A percentile compares a stretch with the other conserved stretches of the same genome.
Conservation (phyloP, 495 filamentous ascomycete species). For the Apiosordaria backusii region DNA sequence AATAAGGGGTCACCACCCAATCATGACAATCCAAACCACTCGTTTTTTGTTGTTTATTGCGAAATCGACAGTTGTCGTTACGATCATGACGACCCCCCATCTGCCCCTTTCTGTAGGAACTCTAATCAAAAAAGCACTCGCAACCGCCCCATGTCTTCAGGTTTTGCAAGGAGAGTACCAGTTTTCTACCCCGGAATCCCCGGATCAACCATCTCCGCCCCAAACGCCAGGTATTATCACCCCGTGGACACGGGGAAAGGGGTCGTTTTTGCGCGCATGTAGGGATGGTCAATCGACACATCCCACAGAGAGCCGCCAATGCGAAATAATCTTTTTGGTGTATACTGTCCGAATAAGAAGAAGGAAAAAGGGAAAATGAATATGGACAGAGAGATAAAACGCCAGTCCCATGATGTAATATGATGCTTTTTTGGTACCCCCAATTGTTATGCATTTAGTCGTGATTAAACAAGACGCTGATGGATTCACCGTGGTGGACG, state of each 20-base stretch:
- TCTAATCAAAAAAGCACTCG: slow-evolving; percentile 4
- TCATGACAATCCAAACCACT: neutral
- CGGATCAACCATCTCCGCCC: neutral
- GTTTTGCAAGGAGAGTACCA: slow-evolving; percentile 1
- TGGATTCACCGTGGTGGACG: slow-evolving; percentile 96
- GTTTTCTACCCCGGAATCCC: slow-evolving; percentile 9
- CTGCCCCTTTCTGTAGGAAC: neutral
- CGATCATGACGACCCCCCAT: neutral
- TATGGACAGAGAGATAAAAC: slow-evolving; percentile 15
- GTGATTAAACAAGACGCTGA: slow-evolving; percentile 94
- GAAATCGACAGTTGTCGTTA: neutral
- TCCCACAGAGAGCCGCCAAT: slow-evolving; percentile 27
- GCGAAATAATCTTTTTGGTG: slow-evolving; percentile 22
- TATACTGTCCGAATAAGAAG: slow-evolving; percentile 22
- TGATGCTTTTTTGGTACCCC: slow-evolving; percentile 20
- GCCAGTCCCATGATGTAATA: slow-evolving; percentile 19
- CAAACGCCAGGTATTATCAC: neutral
- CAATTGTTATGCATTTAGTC: slow-evolving; percentile 49
- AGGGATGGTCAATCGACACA: slow-evolving; percentile 9
- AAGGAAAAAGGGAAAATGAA: slow-evolving; percentile 9
- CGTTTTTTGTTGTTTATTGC: neutral
- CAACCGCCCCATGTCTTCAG: slow-evolving; percentile 1
- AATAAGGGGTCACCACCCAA: neutral
- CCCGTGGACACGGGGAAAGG: neutral
- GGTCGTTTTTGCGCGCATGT: neutral